Percentiles rank a stretch among this genome's conserved stretches.
Conservation (phyloP, 2,329 filamentous ascomycete genomes). For the Microdochium trichocladiopsis region DNA sequence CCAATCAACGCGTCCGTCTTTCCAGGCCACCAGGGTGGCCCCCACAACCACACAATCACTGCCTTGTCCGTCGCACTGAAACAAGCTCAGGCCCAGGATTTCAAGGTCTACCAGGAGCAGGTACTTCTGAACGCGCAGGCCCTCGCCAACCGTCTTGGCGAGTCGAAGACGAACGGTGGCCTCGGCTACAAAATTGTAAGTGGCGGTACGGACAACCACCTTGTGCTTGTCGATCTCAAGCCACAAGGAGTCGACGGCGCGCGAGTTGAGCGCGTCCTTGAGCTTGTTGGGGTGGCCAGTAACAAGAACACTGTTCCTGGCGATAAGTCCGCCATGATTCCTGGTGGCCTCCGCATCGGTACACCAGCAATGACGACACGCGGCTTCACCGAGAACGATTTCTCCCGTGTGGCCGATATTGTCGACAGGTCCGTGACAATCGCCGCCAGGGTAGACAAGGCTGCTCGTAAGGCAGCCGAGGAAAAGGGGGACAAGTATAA, state of each 20-base stretch:
- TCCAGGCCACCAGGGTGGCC: constrained; percentile 94
- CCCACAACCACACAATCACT: constrained; percentile 98
- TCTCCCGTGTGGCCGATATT: constrained; percentile 76
- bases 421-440: constrained; percentile 79
- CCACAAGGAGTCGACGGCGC: constrained; percentile 81
- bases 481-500: constrained; percentile 61
- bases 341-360: constrained; percentile 88
- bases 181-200: constrained; percentile 85
- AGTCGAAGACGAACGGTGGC: constrained; percentile 65
- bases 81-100: constrained; percentile 83
- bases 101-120: constrained; percentile 85
- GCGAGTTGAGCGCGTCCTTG: constrained; percentile 81
- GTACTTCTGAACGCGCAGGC: constrained; percentile 89
- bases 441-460: constrained; percentile 67
- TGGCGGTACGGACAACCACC: constrained; percentile 94
- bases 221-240: constrained; percentile 88
- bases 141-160: constrained; percentile 62
- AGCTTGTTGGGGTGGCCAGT: constrained; percentile 90
- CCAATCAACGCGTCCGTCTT: constrained; percentile 97
- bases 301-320: constrained; percentile 99
- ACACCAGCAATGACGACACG: constrained; percentile 97
- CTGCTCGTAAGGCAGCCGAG: constrained; percentile 61
- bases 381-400: constrained; percentile 86
- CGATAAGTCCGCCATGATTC: constrained; percentile 87
- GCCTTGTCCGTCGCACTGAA: constrained; percentile 90